These are phyloP conservation scores for Citrus sp. DNA, from an alignment of 345 rosid species.

Conservation along the genomic window DNA sequence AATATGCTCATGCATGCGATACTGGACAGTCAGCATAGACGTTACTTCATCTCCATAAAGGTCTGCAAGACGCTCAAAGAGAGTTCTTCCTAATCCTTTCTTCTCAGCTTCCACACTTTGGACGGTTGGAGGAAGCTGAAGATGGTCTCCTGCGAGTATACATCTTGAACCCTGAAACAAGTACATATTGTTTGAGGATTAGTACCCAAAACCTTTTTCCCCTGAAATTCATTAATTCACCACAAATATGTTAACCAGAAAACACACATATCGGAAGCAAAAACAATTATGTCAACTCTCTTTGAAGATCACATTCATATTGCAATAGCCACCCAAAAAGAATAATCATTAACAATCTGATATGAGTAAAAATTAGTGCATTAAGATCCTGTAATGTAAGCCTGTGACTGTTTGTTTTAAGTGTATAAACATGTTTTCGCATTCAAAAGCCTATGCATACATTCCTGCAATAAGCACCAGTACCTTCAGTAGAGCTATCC, in stretches of 20 bases:
- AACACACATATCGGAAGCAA: not conserved
- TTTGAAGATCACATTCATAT: not conserved
- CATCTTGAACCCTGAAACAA: slow-evolving; percentile 76
- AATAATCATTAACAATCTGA: not conserved
- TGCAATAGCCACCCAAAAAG: not conserved
- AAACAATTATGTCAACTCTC: not conserved
- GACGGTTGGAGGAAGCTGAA: slow-evolving; percentile 93
- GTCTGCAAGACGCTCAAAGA: slow-evolving; percentile 86
- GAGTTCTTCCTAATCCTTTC: slow-evolving; percentile 91
- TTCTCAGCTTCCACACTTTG: slow-evolving; percentile 94
- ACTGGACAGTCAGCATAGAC: slow-evolving; percentile 92
- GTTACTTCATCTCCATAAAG: slow-evolving; percentile 76
- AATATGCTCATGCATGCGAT: slow-evolving; percentile 95
- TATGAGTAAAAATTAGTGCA: not conserved
- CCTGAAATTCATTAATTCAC: not conserved
- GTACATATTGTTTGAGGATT: not conserved
- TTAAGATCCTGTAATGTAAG: not conserved
- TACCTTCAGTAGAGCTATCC: slow-evolving; percentile 90
- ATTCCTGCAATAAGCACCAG: not conserved
- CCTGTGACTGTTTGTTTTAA: not conserved
- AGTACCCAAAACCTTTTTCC: not conserved
- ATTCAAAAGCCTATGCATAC: not conserved
- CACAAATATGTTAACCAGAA: not conserved
- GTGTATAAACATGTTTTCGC: not conserved
- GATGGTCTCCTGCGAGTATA: slow-evolving; percentile 94